phyloP scores from a whole-genome alignment of 495 filamentous ascomycete genomes.

The Copromyces sp. region DNA sequence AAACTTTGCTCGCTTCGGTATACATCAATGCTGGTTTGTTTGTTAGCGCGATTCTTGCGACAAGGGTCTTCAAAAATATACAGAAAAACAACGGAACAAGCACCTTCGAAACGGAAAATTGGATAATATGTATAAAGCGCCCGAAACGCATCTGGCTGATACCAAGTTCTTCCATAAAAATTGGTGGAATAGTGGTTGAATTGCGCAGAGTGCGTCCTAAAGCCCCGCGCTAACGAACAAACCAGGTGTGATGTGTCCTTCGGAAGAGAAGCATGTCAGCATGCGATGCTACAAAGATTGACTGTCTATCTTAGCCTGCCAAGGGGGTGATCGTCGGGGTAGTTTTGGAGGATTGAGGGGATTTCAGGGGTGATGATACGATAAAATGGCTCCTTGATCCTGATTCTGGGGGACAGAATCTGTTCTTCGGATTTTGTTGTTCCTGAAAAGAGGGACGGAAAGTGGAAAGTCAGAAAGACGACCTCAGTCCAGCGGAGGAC shows the following conservation, averaged over 20 bases:
- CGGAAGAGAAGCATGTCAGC: neutral
- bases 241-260: neutral
- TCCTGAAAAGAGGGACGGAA: neutral
- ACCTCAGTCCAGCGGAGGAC: neutral
- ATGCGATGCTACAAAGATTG: neutral
- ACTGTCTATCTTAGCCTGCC: neutral
- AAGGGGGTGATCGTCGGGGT: neutral
- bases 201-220: neutral
- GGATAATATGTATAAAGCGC: neutral
- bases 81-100: neutral
- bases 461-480: neutral
- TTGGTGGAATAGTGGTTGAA: neutral
- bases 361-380: neutral
- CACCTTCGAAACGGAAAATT: neutral
- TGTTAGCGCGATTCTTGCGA: neutral
- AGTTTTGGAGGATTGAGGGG: neutral
- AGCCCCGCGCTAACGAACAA: neutral
- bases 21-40: neutral
- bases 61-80: neutral
- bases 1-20: neutral
- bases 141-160: neutral
- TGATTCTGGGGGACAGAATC: neutral
- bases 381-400: neutral
- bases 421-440: neutral
- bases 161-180: neutral